Evolutionary conservation across 2,329 filamentous ascomycete species (phyloP).

Genomic region (Rhinocladiella mackenziei): DNA sequence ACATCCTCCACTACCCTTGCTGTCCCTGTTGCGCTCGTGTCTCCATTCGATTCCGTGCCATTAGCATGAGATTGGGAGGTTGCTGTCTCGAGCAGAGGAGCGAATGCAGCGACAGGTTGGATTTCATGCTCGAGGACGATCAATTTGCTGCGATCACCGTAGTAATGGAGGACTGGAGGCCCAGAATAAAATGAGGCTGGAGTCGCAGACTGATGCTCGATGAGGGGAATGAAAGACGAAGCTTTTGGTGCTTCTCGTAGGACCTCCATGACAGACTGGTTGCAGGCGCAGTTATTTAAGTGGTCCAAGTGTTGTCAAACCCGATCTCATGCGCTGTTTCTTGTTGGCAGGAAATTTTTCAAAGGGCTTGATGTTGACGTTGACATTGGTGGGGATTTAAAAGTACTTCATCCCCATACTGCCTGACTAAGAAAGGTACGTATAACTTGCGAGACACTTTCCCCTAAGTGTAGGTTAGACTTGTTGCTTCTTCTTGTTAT

Average conservation of each 20-base stretch:
- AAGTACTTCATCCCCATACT: too few relatives aligned
- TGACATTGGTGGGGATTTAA: too few relatives aligned
- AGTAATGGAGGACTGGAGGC: conserved; percentile 46
- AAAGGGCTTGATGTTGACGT: too few relatives aligned
- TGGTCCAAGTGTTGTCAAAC: too few relatives aligned
- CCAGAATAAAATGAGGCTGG: conserved; percentile 47
- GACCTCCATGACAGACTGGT: conserved; percentile 41
- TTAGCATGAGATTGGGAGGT: conserved; percentile 12
- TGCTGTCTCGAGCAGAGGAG: conserved; percentile 16
- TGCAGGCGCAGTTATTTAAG: too few relatives aligned
- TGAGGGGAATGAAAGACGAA: conserved; percentile 42
- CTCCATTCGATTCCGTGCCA: conserved; percentile 23
- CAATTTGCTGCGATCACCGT: conserved; percentile 44
- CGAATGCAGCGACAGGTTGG: conserved; percentile 34
- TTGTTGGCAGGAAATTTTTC: too few relatives aligned
- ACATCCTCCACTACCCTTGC: conserved; percentile 38
- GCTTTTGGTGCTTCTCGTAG: conserved; percentile 38
- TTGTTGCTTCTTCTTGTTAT: not conserved
- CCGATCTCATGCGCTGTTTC: too few relatives aligned
- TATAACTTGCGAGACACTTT: too few relatives aligned
- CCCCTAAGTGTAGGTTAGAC: too few relatives aligned
- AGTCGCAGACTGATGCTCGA: conserved; percentile 46
- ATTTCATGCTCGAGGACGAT: conserved; percentile 42
- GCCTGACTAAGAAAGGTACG: too few relatives aligned
- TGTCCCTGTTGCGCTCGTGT: conserved; percentile 10